Percentiles rank a stretch among this genome's conserved stretches.
Conservation (phyloP, 1,284 basidiomycete species). For the Ganoderma multipileum region DNA sequence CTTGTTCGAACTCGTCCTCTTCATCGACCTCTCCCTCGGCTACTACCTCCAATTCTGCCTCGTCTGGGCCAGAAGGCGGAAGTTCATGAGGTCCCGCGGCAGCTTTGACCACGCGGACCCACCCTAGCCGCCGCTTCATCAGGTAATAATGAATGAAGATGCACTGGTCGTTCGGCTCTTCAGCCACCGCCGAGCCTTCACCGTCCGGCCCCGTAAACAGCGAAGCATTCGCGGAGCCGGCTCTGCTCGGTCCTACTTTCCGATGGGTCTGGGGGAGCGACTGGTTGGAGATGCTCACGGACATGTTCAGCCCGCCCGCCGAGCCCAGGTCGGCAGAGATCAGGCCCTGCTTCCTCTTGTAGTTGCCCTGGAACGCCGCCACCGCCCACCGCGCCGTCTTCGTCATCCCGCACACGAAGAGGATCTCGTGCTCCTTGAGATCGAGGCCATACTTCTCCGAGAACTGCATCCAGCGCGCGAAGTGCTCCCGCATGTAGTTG, state of each 20-base stretch:
- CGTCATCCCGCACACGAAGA: slow-evolving; percentile 35
- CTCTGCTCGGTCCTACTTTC: slow-evolving; percentile 2
- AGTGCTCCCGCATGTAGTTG: slow-evolving; percentile 25
- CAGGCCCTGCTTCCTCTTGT: slow-evolving; percentile 2
- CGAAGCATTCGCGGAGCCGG: no score
- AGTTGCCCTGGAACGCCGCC: slow-evolving; percentile 18
- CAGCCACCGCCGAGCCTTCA: not conserved
- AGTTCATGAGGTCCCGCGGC: slow-evolving; percentile 28
- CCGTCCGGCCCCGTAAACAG: not conserved
- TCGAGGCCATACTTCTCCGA: slow-evolving; percentile 21
- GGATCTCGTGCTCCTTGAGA: slow-evolving; percentile 27
- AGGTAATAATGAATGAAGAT: slow-evolving; percentile 35
- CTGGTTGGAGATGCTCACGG: slow-evolving; percentile 9
- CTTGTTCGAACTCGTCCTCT: slow-evolving; percentile 4
- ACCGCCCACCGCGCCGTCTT: slow-evolving; percentile 34
- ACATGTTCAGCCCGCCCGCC: not conserved
- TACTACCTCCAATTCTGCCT: not conserved
- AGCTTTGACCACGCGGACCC: slow-evolving; percentile 22
- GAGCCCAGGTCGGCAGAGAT: slow-evolving; percentile 7
- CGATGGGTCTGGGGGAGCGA: slow-evolving; percentile 2
- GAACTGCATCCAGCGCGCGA: slow-evolving; percentile 31
- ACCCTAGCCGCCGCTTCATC: slow-evolving; percentile 28
- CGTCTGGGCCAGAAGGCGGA: slow-evolving; percentile 6
- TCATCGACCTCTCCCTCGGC: not conserved
- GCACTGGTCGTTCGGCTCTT: slow-evolving; percentile 25